Evolutionary conservation across 2,329 filamentous ascomycete species (phyloP), one percentile per base, ranked within the genome.

Genomic region (Clathrospora elynae): DNA sequence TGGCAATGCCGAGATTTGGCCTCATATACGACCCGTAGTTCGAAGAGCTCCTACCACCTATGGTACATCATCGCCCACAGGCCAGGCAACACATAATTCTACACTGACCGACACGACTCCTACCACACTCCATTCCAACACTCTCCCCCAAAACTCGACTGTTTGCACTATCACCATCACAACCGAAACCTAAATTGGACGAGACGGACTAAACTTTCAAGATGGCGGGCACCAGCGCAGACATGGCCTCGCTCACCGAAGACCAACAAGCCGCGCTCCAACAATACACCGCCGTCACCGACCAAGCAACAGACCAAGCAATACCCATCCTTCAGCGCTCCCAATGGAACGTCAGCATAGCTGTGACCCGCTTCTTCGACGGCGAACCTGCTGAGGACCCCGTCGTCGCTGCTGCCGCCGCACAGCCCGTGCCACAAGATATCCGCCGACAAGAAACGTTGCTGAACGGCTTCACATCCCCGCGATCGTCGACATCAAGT

Each of bases 281-380:
- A 60, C 92, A 95, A 64, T 96, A 90, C 71, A 89, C 85, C 11
- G 81, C 87, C 36, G 87, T 99, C 35, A 97, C 93, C 17, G 84
- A 91, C 58, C 90, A 96, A 71, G 85, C 90, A 14, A 70, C 83
- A 30, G 78, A 83, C 29, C 84, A 88, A 44, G 90, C 93, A 2
- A 77, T 96, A 34, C 83, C 88, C 1, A 71, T 99, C 4, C 77
- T 99, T 2, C 82, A 86, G 56, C 79, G 90, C 50, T 96, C 90
- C 42, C 86, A 97, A 77, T 99, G 93, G 93, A 99, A 97, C 66
- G 87, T 96, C 0, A 88, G 92, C 77, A 96, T 97, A 61, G 92
- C 93, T 44, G 92, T 99, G 53, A 84, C 93, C 54, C 95, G 95
- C 66, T 97, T 97, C 81, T 99, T 96, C 68, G 93, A 99, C 63